Percentiles rank a stretch among this genome's conserved stretches.
These are phyloP conservation scores for Pleurotus salmoneostramineus DNA, from an alignment of 768 basidiomycete species.

Conservation along the genomic window DNA sequence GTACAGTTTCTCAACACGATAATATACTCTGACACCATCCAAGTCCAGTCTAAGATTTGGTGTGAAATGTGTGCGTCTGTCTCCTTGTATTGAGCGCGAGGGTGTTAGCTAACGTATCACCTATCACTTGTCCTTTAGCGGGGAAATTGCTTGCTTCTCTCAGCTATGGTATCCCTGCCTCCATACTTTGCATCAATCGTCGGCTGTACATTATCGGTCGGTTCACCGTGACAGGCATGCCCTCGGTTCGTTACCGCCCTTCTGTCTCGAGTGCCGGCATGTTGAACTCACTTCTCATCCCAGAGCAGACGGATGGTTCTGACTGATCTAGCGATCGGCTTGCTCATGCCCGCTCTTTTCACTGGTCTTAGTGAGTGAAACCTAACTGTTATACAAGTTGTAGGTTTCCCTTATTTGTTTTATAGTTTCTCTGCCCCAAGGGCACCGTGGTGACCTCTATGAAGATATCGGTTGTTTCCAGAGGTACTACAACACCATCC, in stretches of 20 bases:
- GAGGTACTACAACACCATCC: conserved; percentile 23
- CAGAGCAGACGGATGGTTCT: background rate
- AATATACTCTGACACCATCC: conserved; percentile 21
- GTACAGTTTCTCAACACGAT: conserved; percentile 41
- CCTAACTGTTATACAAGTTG: background rate
- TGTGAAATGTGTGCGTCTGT: conserved; percentile 1
- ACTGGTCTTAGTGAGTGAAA: background rate
- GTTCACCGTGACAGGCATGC: background rate
- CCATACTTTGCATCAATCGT: conserved; percentile 7
- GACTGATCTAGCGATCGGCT: conserved; percentile 4
- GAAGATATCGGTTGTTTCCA: conserved; percentile 13
- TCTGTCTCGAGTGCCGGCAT: background rate
- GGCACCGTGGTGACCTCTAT: conserved; percentile 7
- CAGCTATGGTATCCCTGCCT: conserved; percentile 4
- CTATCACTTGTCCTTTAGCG: background rate
- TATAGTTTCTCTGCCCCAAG: conserved; percentile 9
- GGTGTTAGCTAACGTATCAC: background rate
- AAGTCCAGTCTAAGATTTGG: background rate
- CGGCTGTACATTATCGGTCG: conserved; percentile 7
- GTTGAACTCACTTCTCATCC: background rate
- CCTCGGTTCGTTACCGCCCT: conserved; percentile 1
- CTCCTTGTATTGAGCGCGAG: background rate
- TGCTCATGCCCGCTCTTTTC: background rate
- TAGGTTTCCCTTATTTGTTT: background rate
- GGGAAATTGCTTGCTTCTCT: background rate